These are phyloP conservation scores for Cajanus cajan DNA, from an alignment of 306 rosid species.

Conservation along the genomic window DNA sequence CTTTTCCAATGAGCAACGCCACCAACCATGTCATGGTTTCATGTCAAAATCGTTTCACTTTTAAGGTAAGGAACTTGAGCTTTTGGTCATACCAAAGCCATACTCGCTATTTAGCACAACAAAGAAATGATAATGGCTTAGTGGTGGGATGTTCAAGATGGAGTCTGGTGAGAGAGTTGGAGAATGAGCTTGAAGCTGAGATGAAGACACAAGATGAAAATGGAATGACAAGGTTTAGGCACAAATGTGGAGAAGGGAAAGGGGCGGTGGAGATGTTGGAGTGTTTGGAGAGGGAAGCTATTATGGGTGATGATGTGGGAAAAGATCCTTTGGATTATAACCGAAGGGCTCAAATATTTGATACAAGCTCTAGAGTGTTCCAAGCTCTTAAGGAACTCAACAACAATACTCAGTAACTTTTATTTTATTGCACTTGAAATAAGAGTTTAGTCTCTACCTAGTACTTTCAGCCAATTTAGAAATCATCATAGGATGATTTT, in stretches of 20 bases:
- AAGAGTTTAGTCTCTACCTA: no score
- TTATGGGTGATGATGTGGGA: slow-evolving; percentile 86
- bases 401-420: neutral
- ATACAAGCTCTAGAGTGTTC: slow-evolving; percentile 58
- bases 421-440: neutral
- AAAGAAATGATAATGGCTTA: neutral
- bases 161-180: slow-evolving; percentile 39
- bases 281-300: slow-evolving; percentile 79
- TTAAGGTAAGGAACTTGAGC: neutral
- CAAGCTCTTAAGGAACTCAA: slow-evolving; percentile 64
- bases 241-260: slow-evolving; percentile 50
- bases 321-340: slow-evolving; percentile 68
- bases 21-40: neutral
- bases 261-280: slow-evolving; percentile 64
- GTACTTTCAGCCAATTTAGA: no score
- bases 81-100: neutral
- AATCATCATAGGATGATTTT: no score
- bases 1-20: neutral
- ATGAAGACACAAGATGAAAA: slow-evolving; percentile 32
- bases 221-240: slow-evolving; percentile 32
- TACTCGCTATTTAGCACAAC: neutral
- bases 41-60: neutral
- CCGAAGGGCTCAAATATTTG: slow-evolving; percentile 76
- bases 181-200: slow-evolving; percentile 51
- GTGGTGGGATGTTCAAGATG: slow-evolving; percentile 35